These are phyloP conservation scores for Tetragonia tetragonoides DNA, from an alignment of 148 eudicot genomes.

Conservation along the genomic window DNA sequence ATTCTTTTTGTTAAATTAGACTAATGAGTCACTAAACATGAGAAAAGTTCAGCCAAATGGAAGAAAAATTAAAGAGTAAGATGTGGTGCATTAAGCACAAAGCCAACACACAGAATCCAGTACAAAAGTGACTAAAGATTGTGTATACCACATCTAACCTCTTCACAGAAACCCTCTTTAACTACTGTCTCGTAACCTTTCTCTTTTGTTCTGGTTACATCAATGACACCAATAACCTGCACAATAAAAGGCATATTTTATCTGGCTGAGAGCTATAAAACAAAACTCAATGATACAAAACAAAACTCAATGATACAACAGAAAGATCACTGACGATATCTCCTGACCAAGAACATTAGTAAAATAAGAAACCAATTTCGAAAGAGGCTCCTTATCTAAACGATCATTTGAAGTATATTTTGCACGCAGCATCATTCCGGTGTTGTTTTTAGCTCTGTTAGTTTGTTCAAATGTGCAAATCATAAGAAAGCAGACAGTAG, in stretches of 20 bases:
- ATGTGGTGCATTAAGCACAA: slow-evolving; percentile 3
- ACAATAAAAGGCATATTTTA: slow-evolving; percentile 12
- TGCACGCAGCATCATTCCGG: background rate
- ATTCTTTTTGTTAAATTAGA: background rate
- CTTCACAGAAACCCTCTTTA: slow-evolving; percentile 92
- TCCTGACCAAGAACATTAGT: background rate
- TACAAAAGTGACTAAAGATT: slow-evolving; percentile 10
- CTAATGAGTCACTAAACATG: background rate
- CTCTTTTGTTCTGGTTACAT: slow-evolving; percentile 78
- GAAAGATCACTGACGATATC: background rate
- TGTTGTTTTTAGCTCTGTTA: background rate
- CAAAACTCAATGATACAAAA: background rate
- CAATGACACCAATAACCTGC: slow-evolving; percentile 87
- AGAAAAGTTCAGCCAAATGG: background rate
- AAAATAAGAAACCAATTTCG: background rate
- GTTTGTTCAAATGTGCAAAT: background rate
- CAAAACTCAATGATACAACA: background rate
- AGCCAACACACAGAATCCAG: background rate
- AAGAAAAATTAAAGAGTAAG: background rate
- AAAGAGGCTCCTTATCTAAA: background rate
- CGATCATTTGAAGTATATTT: background rate
- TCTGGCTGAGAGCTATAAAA: background rate
- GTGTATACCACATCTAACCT: slow-evolving; percentile 48
- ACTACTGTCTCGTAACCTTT: slow-evolving; percentile 82
- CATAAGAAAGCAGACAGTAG: background rate